Evolutionary conservation across 2,329 filamentous ascomycete species (phyloP), one percentile per base, ranked within the genome.

Genomic region (Monilinia fructicola): DNA sequence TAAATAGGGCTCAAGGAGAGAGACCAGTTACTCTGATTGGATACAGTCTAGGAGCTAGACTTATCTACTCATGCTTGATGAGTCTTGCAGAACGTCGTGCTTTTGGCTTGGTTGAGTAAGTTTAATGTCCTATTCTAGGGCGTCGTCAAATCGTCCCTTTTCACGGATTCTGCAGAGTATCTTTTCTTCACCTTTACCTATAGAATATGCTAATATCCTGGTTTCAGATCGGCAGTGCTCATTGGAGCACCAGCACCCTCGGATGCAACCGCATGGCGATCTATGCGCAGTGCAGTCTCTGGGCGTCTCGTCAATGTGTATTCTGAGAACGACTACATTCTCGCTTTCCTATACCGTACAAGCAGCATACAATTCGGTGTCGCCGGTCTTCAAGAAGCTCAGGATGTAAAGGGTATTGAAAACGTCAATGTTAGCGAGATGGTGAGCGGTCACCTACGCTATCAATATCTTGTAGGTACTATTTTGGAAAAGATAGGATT

Each of bases 301-400:
- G 93, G 93, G 2, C 85, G 90, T 67, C 83, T 97, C 10, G 90
- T 96, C 72, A 97, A 97, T 72, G 92, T 94, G 11, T 97, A 90
- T 78, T 94, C 91, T 1, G 87, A 89, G 63, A 93, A 95, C 68
- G 93, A 97, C 77, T 91, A 92, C 74, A 87, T 97, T 42, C 86
- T 97, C 1, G 93, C 87, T 0, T 94, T 97, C 75, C 81, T 97
- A 23, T 97, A 97, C 77, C 87, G 93, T 54, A 89, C 92, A 2
- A 92, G 90, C 52, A 93, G 89, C 67, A 85, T 96, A 38, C 90
- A 95, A 70, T 84, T 91, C 52, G 93, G 93, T 4, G 86, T 97
- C 53, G 93, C 93, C 0, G 94, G 93, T 0, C 80, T 98, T 1
- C 90, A 97, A 75, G 83, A 87, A 42, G 85, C 96, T 31, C 78